Evolutionary conservation across 1,284 basidiomycete genomes (phyloP).

Genomic region (Boletus semigastroideus): DNA sequence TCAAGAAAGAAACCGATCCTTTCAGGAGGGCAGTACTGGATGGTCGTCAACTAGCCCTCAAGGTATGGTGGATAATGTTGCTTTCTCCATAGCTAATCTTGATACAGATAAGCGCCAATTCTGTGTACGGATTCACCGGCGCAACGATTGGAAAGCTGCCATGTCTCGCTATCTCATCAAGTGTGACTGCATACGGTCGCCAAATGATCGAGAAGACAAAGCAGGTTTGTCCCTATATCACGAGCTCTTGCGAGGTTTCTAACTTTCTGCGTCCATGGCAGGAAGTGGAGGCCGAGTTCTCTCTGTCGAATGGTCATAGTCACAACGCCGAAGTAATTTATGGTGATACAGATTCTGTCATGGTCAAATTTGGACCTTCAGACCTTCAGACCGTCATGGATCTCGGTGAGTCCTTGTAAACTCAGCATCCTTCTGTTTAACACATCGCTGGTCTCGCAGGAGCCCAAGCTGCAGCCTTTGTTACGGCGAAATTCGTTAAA

Average conservation of each 20-base stretch:
- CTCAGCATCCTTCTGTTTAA: background rate
- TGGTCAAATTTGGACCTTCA: conserved; percentile 91
- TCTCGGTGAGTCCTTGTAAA: conserved; percentile 55
- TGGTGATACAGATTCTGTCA: conserved; percentile 97
- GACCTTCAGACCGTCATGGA: conserved; percentile 87
- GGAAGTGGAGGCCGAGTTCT: conserved; percentile 90
- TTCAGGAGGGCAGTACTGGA: conserved; percentile 94
- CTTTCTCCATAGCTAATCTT: background rate
- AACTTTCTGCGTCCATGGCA: conserved; percentile 27
- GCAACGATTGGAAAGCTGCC: conserved; percentile 94
- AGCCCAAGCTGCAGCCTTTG: conserved; percentile 91
- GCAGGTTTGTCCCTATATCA: conserved; percentile 46
- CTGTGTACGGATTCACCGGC: conserved; percentile 96
- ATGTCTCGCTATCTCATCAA: conserved; percentile 91
- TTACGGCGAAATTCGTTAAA: conserved; percentile 87
- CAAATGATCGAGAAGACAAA: conserved; percentile 98
- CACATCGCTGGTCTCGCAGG: conserved; percentile 46
- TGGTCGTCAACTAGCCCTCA: conserved; percentile 91
- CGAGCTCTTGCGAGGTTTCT: background rate
- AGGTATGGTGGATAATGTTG: conserved; percentile 48
- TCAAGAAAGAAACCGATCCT: conserved; percentile 93
- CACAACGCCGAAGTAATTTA: conserved; percentile 93
- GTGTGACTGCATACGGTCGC: conserved; percentile 89
- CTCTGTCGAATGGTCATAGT: conserved; percentile 78
- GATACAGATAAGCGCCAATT: conserved; percentile 89